Conservation (phyloP, 306 rosid species). For the Ammopiptanthus mongolicus region DNA sequence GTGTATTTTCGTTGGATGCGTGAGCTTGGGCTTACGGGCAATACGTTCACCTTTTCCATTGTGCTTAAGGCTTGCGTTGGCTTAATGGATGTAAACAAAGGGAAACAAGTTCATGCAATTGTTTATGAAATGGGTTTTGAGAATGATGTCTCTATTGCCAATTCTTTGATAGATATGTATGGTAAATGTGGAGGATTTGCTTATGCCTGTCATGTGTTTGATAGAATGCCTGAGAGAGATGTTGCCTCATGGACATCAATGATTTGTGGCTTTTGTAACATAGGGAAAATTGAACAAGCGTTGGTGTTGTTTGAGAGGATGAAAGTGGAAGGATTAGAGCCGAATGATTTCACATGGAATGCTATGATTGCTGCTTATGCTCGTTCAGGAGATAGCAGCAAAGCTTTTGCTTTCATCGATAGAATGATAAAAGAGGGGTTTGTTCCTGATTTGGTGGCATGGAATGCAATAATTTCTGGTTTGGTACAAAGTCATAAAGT, state of each 20-base stretch:
- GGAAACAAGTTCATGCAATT: conserved; percentile 59
- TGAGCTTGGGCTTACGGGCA: conserved; percentile 33
- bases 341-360: conserved; percentile 74
- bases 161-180: conserved; percentile 63
- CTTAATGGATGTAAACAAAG: conserved; percentile 53
- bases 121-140: conserved; percentile 40
- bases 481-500: conserved; percentile 36
- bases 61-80: conserved; percentile 58
- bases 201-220: conserved; percentile 44
- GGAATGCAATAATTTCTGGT: conserved; percentile 65
- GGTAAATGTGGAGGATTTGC: conserved; percentile 45
- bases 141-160: conserved; percentile 29
- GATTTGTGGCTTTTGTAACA: conserved; percentile 50
- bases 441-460: conserved; percentile 52
- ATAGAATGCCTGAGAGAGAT: conserved; percentile 48
- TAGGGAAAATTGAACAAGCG: conserved; percentile 34
- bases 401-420: conserved; percentile 30
- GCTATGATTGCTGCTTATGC: conserved; percentile 48
- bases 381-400: conserved; percentile 35
- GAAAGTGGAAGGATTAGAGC: conserved; percentile 54
- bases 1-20: conserved; percentile 39
- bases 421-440: conserved; percentile 48
- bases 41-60: conserved; percentile 45
- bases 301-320: conserved; percentile 51
- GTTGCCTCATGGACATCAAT: conserved; percentile 62